A percentile compares a stretch with the other conserved stretches of the same genome.
Conservation (phyloP, 768 basidiomycete species). For the Termitomyces sp. region DNA sequence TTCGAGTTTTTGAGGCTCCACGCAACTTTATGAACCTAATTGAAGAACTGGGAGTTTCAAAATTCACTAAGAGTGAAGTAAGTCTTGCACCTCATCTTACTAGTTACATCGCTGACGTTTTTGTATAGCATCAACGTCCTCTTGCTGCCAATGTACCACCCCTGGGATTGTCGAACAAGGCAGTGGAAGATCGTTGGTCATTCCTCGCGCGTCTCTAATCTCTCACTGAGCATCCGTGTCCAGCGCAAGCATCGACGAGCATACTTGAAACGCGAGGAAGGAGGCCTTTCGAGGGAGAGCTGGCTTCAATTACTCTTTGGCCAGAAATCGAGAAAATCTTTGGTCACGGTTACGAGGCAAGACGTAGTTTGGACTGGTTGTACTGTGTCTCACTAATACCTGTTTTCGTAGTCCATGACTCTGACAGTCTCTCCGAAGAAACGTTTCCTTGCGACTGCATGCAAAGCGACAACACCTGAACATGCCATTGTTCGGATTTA, state of each 20-base stretch:
- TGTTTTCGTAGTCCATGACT: slow-evolving; percentile 63
- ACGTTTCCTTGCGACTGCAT: slow-evolving; percentile 80
- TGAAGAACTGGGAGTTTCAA: slow-evolving; percentile 47
- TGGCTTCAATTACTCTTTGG: slow-evolving; percentile 88
- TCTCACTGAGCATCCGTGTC: not conserved
- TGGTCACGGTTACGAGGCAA: slow-evolving; percentile 95
- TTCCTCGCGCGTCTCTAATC: not conserved
- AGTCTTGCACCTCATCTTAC: slow-evolving; percentile 8
- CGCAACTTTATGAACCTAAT: slow-evolving; percentile 69
- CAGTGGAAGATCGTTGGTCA: slow-evolving; percentile 63
- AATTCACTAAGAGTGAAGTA: slow-evolving; percentile 53
- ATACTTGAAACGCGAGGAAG: slow-evolving; percentile 5
- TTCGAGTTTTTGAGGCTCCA: slow-evolving; percentile 91
- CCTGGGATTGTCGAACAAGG: slow-evolving; percentile 92
- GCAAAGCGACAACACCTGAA: slow-evolving; percentile 83
- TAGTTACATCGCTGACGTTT: not conserved
- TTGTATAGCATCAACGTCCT: slow-evolving; percentile 57
- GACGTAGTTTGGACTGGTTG: slow-evolving; percentile 7
- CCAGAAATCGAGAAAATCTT: slow-evolving; percentile 97
- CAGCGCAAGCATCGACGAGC: slow-evolving; percentile 6
- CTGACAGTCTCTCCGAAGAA: slow-evolving; percentile 72
- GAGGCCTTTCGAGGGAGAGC: slow-evolving; percentile 88
- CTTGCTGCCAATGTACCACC: slow-evolving; percentile 89
- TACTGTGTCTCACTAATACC: slow-evolving; percentile 2
- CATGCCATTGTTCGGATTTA: slow-evolving; percentile 89